These are phyloP conservation scores for Zygosaccharomyces pseudorouxii DNA, from an alignment of 805 yeast genomes.

Conservation along the genomic window DNA sequence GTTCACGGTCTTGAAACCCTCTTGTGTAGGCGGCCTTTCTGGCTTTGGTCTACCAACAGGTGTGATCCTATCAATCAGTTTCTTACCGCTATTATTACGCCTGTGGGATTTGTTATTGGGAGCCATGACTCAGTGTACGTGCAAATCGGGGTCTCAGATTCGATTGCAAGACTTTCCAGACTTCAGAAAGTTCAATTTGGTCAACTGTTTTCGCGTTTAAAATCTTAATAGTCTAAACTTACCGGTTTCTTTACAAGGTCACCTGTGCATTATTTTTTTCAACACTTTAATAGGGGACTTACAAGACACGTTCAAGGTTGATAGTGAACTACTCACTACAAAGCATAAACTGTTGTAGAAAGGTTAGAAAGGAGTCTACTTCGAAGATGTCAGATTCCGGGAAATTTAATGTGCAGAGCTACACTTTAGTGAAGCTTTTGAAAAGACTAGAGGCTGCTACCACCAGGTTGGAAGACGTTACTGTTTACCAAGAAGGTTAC, in stretches of 20 bases:
- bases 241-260: not conserved
- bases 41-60: conserved; percentile 7
- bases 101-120: conserved; percentile 5
- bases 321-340: not conserved
- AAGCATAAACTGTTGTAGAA: not conserved
- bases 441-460: conserved; percentile 90
- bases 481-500: conserved; percentile 67
- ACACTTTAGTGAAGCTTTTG: conserved; percentile 74
- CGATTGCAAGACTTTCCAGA: not conserved
- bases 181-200: not conserved
- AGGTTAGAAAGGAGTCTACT: not conserved
- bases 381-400: conserved; percentile 16
- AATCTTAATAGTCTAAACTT: not conserved
- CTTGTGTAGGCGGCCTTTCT: conserved; percentile 7
- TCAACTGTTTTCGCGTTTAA: not conserved
- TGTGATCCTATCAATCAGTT: conserved; percentile 14
- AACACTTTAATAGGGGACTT: conserved; percentile 2
- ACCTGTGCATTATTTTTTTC: not conserved
- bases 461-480: conserved; percentile 84
- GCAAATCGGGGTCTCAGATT: not conserved
- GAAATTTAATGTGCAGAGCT: conserved; percentile 55
- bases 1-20: conserved; percentile 25
- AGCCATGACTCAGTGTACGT: conserved; percentile 8
- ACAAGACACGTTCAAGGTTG: not conserved
- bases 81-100: conserved; percentile 9